Percentiles rank a stretch among this genome's conserved stretches.
Conservation (phyloP, 305 asterid genomes). For the Solanum hybrid region DNA sequence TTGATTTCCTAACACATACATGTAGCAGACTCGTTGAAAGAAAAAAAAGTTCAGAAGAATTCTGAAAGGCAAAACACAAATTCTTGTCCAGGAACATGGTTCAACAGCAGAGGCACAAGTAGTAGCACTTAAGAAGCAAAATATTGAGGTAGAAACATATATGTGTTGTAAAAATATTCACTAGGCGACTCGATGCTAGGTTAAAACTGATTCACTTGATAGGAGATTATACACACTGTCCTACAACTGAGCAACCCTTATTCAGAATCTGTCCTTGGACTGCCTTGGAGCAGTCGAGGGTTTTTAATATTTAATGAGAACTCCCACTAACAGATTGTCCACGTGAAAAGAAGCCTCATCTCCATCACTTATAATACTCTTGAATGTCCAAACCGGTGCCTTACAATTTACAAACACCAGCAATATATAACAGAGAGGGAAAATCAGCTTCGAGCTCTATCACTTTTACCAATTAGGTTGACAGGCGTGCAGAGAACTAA, state of each 20-base stretch:
- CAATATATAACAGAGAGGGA: background rate
- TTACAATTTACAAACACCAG: background rate
- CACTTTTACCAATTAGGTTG: background rate
- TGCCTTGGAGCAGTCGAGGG: background rate
- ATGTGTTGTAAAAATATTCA: background rate
- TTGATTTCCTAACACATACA: background rate
- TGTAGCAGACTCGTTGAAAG: background rate
- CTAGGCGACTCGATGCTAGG: background rate
- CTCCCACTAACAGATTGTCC: constrained; percentile 31
- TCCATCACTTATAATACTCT: background rate
- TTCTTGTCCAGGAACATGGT: constrained; percentile 1
- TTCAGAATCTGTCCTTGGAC: background rate
- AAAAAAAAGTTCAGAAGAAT: background rate
- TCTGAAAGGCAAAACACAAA: background rate
- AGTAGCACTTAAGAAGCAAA: background rate
- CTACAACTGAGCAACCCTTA: background rate
- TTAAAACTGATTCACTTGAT: background rate
- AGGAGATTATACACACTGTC: background rate
- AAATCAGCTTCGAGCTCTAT: background rate
- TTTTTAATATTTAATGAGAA: constrained; percentile 6
- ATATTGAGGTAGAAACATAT: background rate
- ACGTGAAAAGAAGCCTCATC: background rate
- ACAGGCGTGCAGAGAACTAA: background rate
- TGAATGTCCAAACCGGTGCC: background rate
- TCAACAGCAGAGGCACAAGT: background rate